Conservation (phyloP, 2,329 filamentous ascomycete species). For the Talaromyces marneffei region DNA sequence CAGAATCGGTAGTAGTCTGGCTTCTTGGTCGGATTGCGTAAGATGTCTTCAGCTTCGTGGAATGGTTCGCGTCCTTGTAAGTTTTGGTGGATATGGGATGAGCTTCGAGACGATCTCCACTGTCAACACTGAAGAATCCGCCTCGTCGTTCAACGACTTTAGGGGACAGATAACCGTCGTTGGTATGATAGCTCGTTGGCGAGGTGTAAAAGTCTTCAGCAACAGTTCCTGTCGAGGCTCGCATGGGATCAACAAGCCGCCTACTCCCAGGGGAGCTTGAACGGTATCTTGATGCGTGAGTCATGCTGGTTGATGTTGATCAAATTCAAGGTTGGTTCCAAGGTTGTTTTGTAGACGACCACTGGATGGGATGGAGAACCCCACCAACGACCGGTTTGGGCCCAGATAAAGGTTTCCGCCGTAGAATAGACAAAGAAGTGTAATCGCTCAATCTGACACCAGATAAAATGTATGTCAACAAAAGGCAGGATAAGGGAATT, state of each 20-base stretch:
- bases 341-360: not conserved
- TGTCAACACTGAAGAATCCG: constrained; percentile 26
- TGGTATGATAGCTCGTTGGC: constrained; percentile 24
- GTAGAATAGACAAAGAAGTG: not conserved
- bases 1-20: constrained; percentile 31
- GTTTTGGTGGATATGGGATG: constrained; percentile 30
- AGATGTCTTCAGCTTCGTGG: constrained; percentile 31
- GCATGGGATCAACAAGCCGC: constrained; percentile 33
- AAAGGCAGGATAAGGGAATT: not conserved
- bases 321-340: not conserved
- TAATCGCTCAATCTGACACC: not conserved
- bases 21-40: constrained; percentile 35
- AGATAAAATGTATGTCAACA: not conserved
- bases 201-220: constrained; percentile 31
- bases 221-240: constrained; percentile 38
- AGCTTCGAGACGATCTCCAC: constrained; percentile 26
- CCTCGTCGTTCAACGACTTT: constrained; percentile 19
- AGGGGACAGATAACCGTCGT: constrained; percentile 29
- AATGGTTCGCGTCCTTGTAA: constrained; percentile 27
- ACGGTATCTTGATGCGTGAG: constrained; percentile 28
- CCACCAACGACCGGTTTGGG: not conserved
- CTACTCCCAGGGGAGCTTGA: constrained; percentile 30
- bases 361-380: constrained; percentile 1
- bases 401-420: not conserved
- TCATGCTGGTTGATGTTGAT: constrained; percentile 19